phyloP scores from a whole-genome alignment of 768 basidiomycete genomes.

The Cystobasidium ongulense region DNA sequence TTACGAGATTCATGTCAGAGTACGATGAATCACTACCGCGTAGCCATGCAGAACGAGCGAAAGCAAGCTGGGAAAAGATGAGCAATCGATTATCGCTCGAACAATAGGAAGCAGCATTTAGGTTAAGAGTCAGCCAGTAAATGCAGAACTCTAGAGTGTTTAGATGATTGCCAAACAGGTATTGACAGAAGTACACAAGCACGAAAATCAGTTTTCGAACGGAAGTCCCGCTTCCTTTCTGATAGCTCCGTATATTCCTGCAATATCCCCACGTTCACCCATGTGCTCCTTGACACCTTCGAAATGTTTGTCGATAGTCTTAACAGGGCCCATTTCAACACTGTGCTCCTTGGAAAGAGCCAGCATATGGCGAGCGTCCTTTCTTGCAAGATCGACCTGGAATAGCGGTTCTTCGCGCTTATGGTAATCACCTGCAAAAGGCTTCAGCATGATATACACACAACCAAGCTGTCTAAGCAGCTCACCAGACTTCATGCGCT shows the following conservation, averaged over 20 bases:
- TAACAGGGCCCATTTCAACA: slow-evolving; percentile 22
- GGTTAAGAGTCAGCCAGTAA: too few relatives aligned
- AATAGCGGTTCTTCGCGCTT: slow-evolving; percentile 33
- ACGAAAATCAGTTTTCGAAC: slow-evolving; percentile 13
- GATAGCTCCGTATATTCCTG: slow-evolving; percentile 17
- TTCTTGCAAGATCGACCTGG: slow-evolving; percentile 32
- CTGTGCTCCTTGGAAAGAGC: slow-evolving; percentile 27
- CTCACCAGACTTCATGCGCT: slow-evolving; percentile 26
- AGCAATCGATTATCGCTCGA: slow-evolving; percentile 11
- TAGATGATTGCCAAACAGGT: background rate
- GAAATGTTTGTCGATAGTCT: slow-evolving; percentile 30
- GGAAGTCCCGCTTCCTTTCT: slow-evolving; percentile 12
- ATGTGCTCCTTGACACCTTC: slow-evolving; percentile 19
- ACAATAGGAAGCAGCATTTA: too few relatives aligned
- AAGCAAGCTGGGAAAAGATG: slow-evolving; percentile 25
- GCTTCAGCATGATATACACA: background rate
- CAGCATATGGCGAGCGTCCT: slow-evolving; percentile 31
- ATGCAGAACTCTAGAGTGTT: background rate
- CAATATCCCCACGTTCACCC: slow-evolving; percentile 29
- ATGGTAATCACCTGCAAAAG: slow-evolving; percentile 22
- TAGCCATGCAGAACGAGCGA: slow-evolving; percentile 19
- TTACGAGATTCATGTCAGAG: slow-evolving; percentile 27
- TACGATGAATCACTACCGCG: background rate
- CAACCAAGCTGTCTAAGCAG: background rate
- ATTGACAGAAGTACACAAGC: background rate